phyloP scores from a whole-genome alignment of 2,329 filamentous ascomycete species.

The Westerdykella ornata region DNA sequence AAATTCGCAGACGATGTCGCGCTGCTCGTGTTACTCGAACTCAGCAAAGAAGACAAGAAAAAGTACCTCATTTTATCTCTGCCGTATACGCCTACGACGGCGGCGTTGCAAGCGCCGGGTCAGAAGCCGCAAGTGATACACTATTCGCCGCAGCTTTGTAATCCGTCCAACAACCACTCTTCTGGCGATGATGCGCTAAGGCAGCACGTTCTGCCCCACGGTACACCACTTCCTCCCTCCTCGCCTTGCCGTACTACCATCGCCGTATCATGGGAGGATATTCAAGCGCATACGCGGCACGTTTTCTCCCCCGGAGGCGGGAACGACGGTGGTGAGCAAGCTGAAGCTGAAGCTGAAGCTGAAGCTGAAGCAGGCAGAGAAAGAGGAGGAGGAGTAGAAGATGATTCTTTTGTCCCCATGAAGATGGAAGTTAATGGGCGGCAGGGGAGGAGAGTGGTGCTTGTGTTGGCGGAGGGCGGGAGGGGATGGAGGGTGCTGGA shows the following conservation, averaged over 20 bases:
- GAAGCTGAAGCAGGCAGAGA: no score
- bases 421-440: conserved; percentile 52
- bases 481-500: conserved; percentile 53
- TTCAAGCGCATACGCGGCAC: conserved; percentile 38
- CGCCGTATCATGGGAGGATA: conserved; percentile 3
- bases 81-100: conserved; percentile 12
- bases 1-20: conserved; percentile 60
- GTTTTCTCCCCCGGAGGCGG: conserved; percentile 35
- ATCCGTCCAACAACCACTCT: no score
- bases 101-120: neutral
- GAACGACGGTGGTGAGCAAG: no score
- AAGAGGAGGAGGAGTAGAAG: conserved; percentile 7
- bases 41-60: conserved; percentile 6
- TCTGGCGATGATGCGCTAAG: no score
- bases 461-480: conserved; percentile 50
- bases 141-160: no score
- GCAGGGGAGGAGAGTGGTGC: conserved; percentile 47
- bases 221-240: conserved; percentile 1
- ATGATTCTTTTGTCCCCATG: conserved; percentile 43
- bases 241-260: conserved; percentile 1
- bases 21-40: conserved; percentile 54
- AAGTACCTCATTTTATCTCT: conserved; percentile 16
- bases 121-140: neutral
- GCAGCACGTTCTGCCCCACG: conserved; percentile 2
- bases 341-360: no score